Base-by-base conservation (phyloP, 176 grass and related monocot species). In the Canna indica region DNA sequence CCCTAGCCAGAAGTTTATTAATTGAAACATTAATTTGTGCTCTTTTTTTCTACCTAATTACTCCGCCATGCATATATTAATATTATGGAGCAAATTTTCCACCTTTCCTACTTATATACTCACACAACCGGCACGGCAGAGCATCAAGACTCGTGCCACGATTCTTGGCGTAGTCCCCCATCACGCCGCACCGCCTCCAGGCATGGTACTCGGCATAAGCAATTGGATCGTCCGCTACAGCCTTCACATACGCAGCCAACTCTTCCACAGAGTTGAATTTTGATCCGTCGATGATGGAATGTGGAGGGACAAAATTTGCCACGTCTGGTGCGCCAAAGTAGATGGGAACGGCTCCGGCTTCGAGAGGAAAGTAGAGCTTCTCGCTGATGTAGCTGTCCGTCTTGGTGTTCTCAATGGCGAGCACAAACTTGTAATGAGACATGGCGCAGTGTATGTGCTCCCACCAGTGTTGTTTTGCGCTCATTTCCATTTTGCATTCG, bases 341-440 rank as follows among this genome's bases (percentile, higher is more conserved):
- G 77, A 96, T 91, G 11, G 91, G 91, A 24, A 96, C 88, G 53
- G 91, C 80, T 6, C 88, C 91, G 60, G 88, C 88, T 27, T 96
- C 88, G 73, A 91, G 75, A 16, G 91, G 83, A 64, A 91, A 96
- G 77, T 88, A 96, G 39, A 96, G 45, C 70, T 96, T 96, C 75
- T 96, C 91, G 0, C 88, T 96, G 85, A 96, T 82, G 61, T 96
- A 96, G 61, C 91, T 96, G 63, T 91, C 85, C 1, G 78, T 86
- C 69, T 79, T 86, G 26, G 88, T 91, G 67, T 96, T 96, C 77
- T 96, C 91, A 48, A 96, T 96, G 60, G 91, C 91, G 81, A 96
- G 88, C 70, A 91, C 85, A 68, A 91, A 96, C 85, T 96, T 96
- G 78, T 96, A 96, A 25, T 96, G 85, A 18, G 91, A 96, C 91